These are phyloP conservation scores for Allium cepa DNA, from an alignment of 106 monocot genomes.

Conservation along the genomic window DNA sequence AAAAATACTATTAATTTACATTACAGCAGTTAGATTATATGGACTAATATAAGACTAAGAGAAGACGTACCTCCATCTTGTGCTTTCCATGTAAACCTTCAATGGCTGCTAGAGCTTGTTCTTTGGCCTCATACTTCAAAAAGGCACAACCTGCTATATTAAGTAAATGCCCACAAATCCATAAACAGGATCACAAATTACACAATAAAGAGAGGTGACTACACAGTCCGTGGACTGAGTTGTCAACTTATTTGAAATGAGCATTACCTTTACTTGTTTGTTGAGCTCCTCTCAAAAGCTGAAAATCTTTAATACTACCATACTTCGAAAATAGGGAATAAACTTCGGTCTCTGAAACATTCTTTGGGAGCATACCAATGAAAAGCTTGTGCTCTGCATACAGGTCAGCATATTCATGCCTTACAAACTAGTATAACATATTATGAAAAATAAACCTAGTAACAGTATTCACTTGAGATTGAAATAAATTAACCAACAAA, in stretches of 20 bases:
- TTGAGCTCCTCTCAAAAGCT: constrained; percentile 85
- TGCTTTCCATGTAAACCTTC: constrained; percentile 93
- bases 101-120: constrained; percentile 83
- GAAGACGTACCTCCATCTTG: constrained; percentile 72
- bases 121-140: constrained; percentile 85
- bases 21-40: not conserved
- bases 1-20: too few species aligned
- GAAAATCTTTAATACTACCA: constrained; percentile 84
- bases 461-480: too few species aligned
- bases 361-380: constrained; percentile 98
- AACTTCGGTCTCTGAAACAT: constrained; percentile 71
- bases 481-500: too few species aligned
- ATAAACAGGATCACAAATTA: not conserved
- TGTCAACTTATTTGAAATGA: too few species aligned
- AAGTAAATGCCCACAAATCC: constrained; percentile 4
- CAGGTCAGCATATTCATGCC: not conserved
- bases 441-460: too few species aligned
- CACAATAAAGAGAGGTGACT: too few species aligned
- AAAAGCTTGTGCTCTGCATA: constrained; percentile 89
- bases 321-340: constrained; percentile 66
- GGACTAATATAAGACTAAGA: not conserved
- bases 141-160: constrained; percentile 87
- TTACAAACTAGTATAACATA: too few species aligned
- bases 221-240: too few species aligned
- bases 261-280: constrained; percentile 85